Base-by-base conservation (phyloP, 257 asterid species). In the Verbascum thapsus region DNA sequence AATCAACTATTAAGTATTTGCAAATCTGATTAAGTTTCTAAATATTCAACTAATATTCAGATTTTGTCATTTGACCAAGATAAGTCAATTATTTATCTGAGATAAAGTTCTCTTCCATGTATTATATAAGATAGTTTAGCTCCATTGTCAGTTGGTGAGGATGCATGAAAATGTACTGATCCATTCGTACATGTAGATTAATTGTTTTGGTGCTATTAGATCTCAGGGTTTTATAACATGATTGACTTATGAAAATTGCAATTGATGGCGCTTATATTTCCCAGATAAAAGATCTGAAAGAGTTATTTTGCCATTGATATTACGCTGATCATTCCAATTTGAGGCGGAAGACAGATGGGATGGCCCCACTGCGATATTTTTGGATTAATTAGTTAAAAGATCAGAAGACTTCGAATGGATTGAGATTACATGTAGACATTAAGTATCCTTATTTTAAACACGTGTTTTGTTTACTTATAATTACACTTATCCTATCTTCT, bases 1-100 rank as follows among this genome's bases (percentile, higher is more conserved):
- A n/a, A n/a, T n/a, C 15, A 18, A 7, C 54, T 62, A 23, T 63
- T 44, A 59, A 64, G 10, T 44, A 26, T 68, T 35, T 39, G 30
- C 22, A 67, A 40, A 26, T 71, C 61, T 12, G 39, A 53, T 15
- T 51, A 43, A 56, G 42, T 72, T 37, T 56, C 23, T 49, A 8
- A 30, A 10, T 45, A 7, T 26, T 53, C 51, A 23, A 54, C 20
- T 39, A 26, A 43, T 30, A 43, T 26, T 54, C 32, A 26, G 44
- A 39, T 53, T 55, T 30, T 50, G 58, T 12, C 57, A 9, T 42
- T 40, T 52, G 16, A 44, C n/a, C 47, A 64, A 42, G 50, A 75
- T 58, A 65, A 61, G 53, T 23, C 23, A 42, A 39, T 17, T 45
- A 6, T 37, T 22, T 38, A 43, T 22, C 61, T 60, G 61, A 44